Conservation (phyloP, 345 rosid species). For the Salix caprea region DNA sequence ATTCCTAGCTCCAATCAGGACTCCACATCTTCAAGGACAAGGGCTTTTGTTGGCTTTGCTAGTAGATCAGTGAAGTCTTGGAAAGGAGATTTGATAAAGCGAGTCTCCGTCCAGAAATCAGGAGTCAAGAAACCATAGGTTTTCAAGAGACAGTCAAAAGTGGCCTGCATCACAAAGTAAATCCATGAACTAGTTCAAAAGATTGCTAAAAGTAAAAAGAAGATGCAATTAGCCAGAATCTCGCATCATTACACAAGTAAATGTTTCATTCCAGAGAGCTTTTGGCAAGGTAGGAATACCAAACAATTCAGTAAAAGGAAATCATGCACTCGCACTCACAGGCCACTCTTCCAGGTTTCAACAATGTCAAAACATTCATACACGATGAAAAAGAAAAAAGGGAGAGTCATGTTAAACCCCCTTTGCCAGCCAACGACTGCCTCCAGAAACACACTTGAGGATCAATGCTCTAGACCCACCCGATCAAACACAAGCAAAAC, state of each 20-base stretch:
- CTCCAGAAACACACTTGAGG: too few relatives aligned
- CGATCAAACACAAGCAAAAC: too few relatives aligned
- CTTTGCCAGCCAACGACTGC: too few relatives aligned
- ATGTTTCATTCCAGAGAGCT: too few relatives aligned
- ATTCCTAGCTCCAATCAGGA: constrained; percentile 10
- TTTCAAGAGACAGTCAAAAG: constrained; percentile 62
- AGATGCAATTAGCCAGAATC: not conserved
- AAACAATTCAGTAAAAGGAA: too few relatives aligned
- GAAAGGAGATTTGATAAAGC: constrained; percentile 49
- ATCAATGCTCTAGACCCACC: too few relatives aligned
- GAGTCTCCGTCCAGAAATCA: constrained; percentile 68
- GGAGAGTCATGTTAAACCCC: too few relatives aligned
- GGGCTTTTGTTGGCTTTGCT: constrained; percentile 39
- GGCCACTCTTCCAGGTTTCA: too few relatives aligned
- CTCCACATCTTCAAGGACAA: constrained; percentile 26
- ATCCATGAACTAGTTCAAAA: not conserved
- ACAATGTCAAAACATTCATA: too few relatives aligned
- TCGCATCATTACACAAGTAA: not conserved
- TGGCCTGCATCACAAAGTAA: constrained; percentile 37
- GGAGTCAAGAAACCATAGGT: constrained; percentile 78
- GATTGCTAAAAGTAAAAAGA: not conserved
- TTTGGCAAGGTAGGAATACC: not conserved
- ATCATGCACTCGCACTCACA: too few relatives aligned
- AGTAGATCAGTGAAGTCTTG: constrained; percentile 57
- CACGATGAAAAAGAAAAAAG: too few relatives aligned